Base-by-base conservation (phyloP, 225 moss, liverwort and hornwort genomes). In the Takakia lepidozioides region DNA sequence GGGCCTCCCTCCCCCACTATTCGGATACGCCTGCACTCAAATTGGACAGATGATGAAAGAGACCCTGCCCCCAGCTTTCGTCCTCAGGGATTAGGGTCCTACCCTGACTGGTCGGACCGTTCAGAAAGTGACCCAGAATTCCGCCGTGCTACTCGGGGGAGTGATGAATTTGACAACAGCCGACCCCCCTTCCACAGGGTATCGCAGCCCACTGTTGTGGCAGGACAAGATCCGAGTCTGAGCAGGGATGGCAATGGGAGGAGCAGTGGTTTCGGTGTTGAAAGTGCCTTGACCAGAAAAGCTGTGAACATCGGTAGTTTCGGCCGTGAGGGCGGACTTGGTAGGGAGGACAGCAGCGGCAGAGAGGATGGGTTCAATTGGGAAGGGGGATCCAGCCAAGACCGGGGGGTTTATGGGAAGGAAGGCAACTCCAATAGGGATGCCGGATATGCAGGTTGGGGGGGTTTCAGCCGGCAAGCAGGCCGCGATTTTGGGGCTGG, bases 41-140 rank as follows among this genome's bases (percentile, higher is more conserved):
- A 83, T 68, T 98, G 98, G 98, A 87, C 98, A 22, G 98, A 98
- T 55, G 98, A 98, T 62, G 98, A 98, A 66, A 80, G 98, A 56
- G 98, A 91, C 44, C 83, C 87, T 13, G 73, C 74, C 27, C 69
- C 72, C 17, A 72, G 49, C 61, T 82, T 87, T 38, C 76, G 91
- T 42, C 81, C 91, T 5, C 85, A 87, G 64, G 86, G 74, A 32
- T 56, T 38, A 19, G 78, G 75, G 18, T 58, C 54, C 45, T 74
- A 74, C 51, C 60, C 54, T 49, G 91, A 98, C 30, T 80, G 74
- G 72, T 58, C 62, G 28, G 86, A 87, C 61, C 87, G 84, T 59
- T 60, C 76, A 42, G 86, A 87, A 32, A 61, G 83, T 27, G 76
- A 77, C 23, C 45, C 66, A 29, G 86, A 89, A 35, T 43, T 59